Base-by-base conservation (phyloP, 2,329 filamentous ascomycete genomes). In the Fusarium torreyae region DNA sequence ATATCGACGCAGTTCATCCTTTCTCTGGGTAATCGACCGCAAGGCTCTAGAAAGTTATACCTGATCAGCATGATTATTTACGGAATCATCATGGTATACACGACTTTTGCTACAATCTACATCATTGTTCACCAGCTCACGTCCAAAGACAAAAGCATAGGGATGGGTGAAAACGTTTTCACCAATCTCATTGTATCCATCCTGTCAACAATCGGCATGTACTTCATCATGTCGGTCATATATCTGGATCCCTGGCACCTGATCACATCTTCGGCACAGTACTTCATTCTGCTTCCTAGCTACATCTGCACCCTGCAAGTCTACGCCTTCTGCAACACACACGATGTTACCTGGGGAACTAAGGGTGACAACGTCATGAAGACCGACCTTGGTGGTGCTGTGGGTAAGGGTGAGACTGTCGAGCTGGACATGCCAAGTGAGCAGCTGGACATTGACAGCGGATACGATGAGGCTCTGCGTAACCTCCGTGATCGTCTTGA, bases 161-260 rank as follows among this genome's bases (percentile, higher is more conserved):
- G 79, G 4, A 81, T 98, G 2, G 94, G 94, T 57, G 91, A 94
- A 81, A 97, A 97, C 77, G 87, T 97, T 63, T 97, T 99, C 83
- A 96, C 94, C 63, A 98, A 98, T 80, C 87, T 99, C 66, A 93
- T 98, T 76, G 89, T 99, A 51, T 96, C 92, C 8, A 91, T 92
- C n/a, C 84, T 91, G 5, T 97, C 94, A 3, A 99, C 96, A 0
- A 83, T 98, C 40, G 96, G 97, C 1, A 85, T 99, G 39, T 99
- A 98, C 86, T 96, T 99, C 83, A 80, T 97, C 81, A 97, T 97
- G 91, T 96, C 92, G 24, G 94, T 99, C 82, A 82, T 99, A 64
- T 99, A 99, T 81, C 88, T 99, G 46, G 97, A 99, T 74, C 96
- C 96, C 0, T 99, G 96, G 96, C 96, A 99, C 84, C 96, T 99